Evolutionary conservation across 768 basidiomycete species (phyloP).

Genomic region (Galerina marginata): DNA sequence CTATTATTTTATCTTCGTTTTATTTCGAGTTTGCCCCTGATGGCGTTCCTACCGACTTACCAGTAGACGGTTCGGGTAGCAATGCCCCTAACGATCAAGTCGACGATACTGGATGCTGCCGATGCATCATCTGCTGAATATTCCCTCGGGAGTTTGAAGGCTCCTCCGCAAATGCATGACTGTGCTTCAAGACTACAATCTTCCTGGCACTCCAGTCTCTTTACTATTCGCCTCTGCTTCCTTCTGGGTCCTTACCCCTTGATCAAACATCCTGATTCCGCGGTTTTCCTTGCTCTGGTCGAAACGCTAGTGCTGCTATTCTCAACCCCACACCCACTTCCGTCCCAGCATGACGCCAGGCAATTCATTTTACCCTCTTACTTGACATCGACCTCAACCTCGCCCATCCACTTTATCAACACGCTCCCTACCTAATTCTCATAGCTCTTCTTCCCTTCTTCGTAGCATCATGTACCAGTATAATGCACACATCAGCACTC

Average conservation of each 20-base stretch:
- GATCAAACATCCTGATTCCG: no score
- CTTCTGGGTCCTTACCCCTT: no score
- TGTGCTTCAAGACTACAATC: no score
- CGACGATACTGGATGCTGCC: slow-evolving; percentile 27
- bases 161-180: no score
- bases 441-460: neutral
- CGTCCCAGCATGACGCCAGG: neutral
- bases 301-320: no score
- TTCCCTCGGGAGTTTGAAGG: no score
- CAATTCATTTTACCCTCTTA: neutral
- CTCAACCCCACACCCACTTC: no score
- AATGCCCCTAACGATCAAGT: slow-evolving; percentile 16
- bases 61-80: slow-evolving; percentile 15
- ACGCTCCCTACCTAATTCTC: neutral
- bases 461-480: slow-evolving; percentile 4
- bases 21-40: neutral
- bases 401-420: neutral
- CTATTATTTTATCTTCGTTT: neutral
- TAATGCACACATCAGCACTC: slow-evolving; percentile 1
- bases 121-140: slow-evolving; percentile 31
- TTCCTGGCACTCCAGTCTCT: no score
- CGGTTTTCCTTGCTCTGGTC: no score
- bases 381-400: neutral
- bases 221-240: no score
- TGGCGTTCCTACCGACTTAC: neutral